phyloP scores from a whole-genome alignment of 2,329 filamentous ascomycete genomes.

The Cucurbitaria berberidis region DNA sequence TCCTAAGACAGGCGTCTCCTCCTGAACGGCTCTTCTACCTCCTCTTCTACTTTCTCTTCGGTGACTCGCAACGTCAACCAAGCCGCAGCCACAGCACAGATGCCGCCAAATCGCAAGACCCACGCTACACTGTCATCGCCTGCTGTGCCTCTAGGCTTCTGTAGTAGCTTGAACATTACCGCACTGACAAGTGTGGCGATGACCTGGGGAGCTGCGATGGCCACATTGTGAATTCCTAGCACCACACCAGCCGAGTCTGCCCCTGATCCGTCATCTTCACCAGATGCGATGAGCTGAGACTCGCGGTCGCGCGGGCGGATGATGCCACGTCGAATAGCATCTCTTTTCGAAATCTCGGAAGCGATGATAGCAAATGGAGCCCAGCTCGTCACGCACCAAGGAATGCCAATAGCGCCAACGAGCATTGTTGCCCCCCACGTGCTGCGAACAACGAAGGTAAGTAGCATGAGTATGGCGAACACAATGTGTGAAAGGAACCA shows the following conservation, averaged over 20 bases:
- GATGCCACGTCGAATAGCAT: slow-evolving; percentile 66
- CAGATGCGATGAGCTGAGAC: slow-evolving; percentile 48
- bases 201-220: slow-evolving; percentile 89
- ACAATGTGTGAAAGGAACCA: slow-evolving; percentile 88
- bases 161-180: slow-evolving; percentile 80
- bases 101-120: slow-evolving; percentile 82
- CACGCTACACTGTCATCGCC: slow-evolving; percentile 88
- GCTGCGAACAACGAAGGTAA: slow-evolving; percentile 77
- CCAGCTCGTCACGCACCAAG: slow-evolving; percentile 93
- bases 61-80: slow-evolving; percentile 72
- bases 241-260: slow-evolving; percentile 86
- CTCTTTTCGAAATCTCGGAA: slow-evolving; percentile 84
- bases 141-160: slow-evolving; percentile 83
- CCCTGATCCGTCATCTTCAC: slow-evolving; percentile 62
- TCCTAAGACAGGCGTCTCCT: slow-evolving; percentile 31
- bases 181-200: slow-evolving; percentile 85
- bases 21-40: slow-evolving; percentile 29
- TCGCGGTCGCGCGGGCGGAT: slow-evolving; percentile 51
- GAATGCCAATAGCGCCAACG: slow-evolving; percentile 82
- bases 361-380: slow-evolving; percentile 95
- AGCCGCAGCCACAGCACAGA: slow-evolving; percentile 77
- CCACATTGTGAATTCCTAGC: slow-evolving; percentile 93
- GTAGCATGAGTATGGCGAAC: slow-evolving; percentile 81
- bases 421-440: slow-evolving; percentile 76
- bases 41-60: slow-evolving; percentile 59